Base-by-base conservation (phyloP, 2,329 filamentous ascomycete species). In the Phialocephala sp. region DNA sequence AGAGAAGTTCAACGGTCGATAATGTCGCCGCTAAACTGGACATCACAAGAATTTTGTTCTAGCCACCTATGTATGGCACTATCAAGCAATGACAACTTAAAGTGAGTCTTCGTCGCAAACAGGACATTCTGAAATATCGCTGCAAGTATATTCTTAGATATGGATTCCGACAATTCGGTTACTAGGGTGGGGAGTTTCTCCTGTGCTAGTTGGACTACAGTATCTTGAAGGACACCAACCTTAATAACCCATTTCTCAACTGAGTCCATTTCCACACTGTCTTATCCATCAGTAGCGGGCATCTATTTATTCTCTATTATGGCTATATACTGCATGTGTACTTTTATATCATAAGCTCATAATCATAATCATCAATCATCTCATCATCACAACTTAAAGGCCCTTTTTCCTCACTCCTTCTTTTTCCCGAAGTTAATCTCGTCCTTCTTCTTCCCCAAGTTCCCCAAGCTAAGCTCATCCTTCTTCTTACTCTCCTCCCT, bases 321-420 rank as follows among this genome's bases (percentile, higher is more conserved):
- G 50, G 11, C 27, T 58, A 22, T 58, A 62, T 57, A 41, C 41
- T 27, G 5, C 45, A 32, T 62, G 12, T 60, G 47, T 65, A 24
- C 50, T 61, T 43, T 54, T 58, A 52, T 32, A 32, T 61, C 59
- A 41, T 65, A 61, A 65, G 41, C 22, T 65, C 64, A 63, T 66
- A 45, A 58, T 65, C 64, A 63, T 66, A 45, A 58, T 65, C 62
- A 41, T 68, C 59, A 63, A 64, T 63, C 60, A 50, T 65, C 32
- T 55, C 59, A 60, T 58, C 39, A 63, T 64, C 55, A 52, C 37
- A 54, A 15, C 22, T 4, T 15, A 15, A 18, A 14, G 22, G 6
- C 22, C 50, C 45, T 8, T 24, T 50, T 20, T 5, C 45, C n/a
- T 20, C n/a, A 22, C 6, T 8, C 8, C 20, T 22, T 32, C 50